phyloP scores from a whole-genome alignment of 1,284 basidiomycete species.

The Cystobasidium slooffiae region DNA sequence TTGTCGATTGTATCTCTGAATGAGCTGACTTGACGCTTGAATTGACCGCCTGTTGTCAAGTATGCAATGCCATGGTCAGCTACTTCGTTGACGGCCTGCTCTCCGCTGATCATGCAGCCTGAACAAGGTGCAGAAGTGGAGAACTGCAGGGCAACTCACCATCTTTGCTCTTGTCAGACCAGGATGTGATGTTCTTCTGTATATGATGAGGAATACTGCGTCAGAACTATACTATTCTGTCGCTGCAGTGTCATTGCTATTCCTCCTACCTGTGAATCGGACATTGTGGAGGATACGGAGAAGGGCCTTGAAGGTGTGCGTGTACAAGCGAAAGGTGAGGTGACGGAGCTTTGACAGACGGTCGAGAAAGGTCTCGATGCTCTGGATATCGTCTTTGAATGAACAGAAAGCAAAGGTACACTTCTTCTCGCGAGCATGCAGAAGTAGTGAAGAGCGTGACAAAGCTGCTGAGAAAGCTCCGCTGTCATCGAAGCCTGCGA shows the following conservation, averaged over 20 bases:
- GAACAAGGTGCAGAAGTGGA: slow-evolving; percentile 9
- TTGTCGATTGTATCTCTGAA: slow-evolving; percentile 64
- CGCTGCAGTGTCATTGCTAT: not conserved
- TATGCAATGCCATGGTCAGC: not conserved
- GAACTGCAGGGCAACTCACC: slow-evolving; percentile 1
- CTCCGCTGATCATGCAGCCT: not conserved
- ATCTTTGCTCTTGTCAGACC: slow-evolving; percentile 60
- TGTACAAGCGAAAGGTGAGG: not conserved
- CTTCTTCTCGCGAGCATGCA: slow-evolving; percentile 6
- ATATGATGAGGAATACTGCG: not conserved
- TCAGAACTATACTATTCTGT: not conserved
- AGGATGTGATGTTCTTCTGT: slow-evolving; percentile 65
- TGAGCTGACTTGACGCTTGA: slow-evolving; percentile 65
- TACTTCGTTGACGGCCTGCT: not conserved
- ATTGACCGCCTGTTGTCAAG: slow-evolving; percentile 70
- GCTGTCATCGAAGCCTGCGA: not conserved
- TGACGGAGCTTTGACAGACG: not conserved
- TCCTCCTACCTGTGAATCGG: slow-evolving; percentile 1
- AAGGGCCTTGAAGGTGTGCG: not conserved
- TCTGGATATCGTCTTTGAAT: not conserved
- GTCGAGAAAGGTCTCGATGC: slow-evolving; percentile 1
- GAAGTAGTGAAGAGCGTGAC: not conserved
- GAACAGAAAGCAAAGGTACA: not conserved
- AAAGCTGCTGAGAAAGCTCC: not conserved
- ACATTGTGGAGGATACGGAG: not conserved